Conservation (phyloP, 805 yeast genomes). For the Candida dajiaensis region DNA sequence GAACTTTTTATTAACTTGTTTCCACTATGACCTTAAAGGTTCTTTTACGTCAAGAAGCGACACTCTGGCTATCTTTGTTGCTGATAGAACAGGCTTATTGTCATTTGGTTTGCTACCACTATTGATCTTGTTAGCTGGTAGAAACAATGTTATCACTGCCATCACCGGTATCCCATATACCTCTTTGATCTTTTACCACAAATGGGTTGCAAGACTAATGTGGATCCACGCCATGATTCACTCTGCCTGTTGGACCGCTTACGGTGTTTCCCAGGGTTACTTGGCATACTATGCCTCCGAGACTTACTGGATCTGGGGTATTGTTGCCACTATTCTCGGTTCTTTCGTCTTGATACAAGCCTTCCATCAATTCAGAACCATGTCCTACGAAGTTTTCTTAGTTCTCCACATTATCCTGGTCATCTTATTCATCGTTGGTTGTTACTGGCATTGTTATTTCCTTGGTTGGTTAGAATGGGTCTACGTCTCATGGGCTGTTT, state of each 20-base stretch:
- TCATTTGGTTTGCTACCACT: slow-evolving; percentile 42
- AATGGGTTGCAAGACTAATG: slow-evolving; percentile 48
- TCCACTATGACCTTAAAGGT: slow-evolving; percentile 8
- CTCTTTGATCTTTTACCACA: slow-evolving; percentile 61
- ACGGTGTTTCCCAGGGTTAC: slow-evolving; percentile 5
- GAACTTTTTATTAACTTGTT: slow-evolving; percentile 10
- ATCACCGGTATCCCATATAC: slow-evolving; percentile 61
- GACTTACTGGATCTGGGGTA: slow-evolving; percentile 30
- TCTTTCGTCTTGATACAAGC: slow-evolving; percentile 32
- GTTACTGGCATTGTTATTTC: slow-evolving; percentile 49
- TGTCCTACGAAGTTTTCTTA: slow-evolving; percentile 55
- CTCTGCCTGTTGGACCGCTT: slow-evolving; percentile 10
- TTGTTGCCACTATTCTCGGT: slow-evolving; percentile 38
- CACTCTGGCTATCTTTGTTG: slow-evolving; percentile 6
- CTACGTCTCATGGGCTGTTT: slow-evolving; percentile 27
- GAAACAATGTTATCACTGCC: slow-evolving; percentile 59
- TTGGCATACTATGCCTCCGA: slow-evolving; percentile 5
- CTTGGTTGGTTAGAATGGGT: slow-evolving; percentile 30
- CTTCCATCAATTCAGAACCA: slow-evolving; percentile 42
- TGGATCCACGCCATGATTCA: slow-evolving; percentile 20
- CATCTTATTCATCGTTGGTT: slow-evolving; percentile 42
- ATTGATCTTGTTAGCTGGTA: slow-evolving; percentile 56
- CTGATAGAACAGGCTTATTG: slow-evolving; percentile 20
- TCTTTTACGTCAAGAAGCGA: neutral
- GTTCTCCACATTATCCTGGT: slow-evolving; percentile 54